Evolutionary conservation across 768 basidiomycete species (phyloP).

Genomic region (Calocybe cyanea): DNA sequence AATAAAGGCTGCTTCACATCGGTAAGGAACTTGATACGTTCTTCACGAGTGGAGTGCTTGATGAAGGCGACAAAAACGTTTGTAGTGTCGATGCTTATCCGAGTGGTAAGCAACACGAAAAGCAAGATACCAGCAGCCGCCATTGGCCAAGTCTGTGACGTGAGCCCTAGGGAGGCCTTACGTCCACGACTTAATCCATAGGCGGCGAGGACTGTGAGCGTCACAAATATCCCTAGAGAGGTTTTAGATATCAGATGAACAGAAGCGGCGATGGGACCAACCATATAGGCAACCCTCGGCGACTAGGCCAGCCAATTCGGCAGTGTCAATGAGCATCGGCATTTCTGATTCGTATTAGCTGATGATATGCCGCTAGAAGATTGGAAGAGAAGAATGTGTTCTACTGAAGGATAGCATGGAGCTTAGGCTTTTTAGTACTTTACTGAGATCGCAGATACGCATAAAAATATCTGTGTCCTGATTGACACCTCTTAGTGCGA

Average conservation of each 20-base stretch:
- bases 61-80: constrained; percentile 7
- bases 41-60: background rate
- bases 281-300: constrained; percentile 4
- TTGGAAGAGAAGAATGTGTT: too few species aligned
- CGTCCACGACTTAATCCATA: constrained; percentile 4
- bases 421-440: too few species aligned
- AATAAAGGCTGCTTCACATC: constrained; percentile 3
- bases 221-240: background rate
- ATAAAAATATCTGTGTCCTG: too few species aligned
- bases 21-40: background rate
- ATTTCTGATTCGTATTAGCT: background rate
- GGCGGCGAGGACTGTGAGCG: background rate
- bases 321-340: constrained; percentile 6
- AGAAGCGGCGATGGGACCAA: background rate
- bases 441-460: too few species aligned
- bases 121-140: background rate
- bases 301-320: constrained; percentile 2
- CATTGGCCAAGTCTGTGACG: constrained; percentile 3
- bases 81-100: constrained; percentile 2
- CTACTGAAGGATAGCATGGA: too few species aligned
- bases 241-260: background rate
- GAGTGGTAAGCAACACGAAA: background rate
- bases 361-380: too few species aligned
- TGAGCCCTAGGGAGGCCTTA: background rate
- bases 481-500: too few species aligned